Evolutionary conservation across 2,329 filamentous ascomycete genomes (phyloP).

Genomic region (Zasmidium cellare): DNA sequence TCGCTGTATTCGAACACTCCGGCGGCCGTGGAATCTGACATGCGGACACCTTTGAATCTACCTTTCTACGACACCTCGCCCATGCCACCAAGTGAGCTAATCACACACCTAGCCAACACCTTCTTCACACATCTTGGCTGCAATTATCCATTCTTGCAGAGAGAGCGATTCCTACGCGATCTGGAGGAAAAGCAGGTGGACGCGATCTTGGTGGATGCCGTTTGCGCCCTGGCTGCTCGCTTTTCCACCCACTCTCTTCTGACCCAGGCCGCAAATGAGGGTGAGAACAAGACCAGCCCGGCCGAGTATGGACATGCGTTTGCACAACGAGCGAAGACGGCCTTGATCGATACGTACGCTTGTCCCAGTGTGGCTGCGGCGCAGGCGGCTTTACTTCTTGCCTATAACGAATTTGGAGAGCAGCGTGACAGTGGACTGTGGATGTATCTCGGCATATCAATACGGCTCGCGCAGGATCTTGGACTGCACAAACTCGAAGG

Average conservation of each 20-base stretch:
- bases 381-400: slow-evolving; percentile 79
- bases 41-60: slow-evolving; percentile 44
- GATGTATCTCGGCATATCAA: slow-evolving; percentile 90
- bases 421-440: slow-evolving; percentile 86
- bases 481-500: slow-evolving; percentile 81
- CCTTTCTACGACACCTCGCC: slow-evolving; percentile 78
- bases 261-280: slow-evolving; percentile 42
- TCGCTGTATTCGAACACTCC: slow-evolving; percentile 28
- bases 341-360: slow-evolving; percentile 77
- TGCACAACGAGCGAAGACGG: slow-evolving; percentile 78
- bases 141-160: slow-evolving; percentile 79
- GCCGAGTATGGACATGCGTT: slow-evolving; percentile 76
- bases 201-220: slow-evolving; percentile 80
- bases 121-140: slow-evolving; percentile 83
- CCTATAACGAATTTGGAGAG: slow-evolving; percentile 85
- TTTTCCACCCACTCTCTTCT: slow-evolving; percentile 67
- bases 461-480: slow-evolving; percentile 77
- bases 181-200: slow-evolving; percentile 80
- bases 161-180: slow-evolving; percentile 70
- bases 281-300: slow-evolving; percentile 43
- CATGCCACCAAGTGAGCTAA: slow-evolving; percentile 70
- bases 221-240: slow-evolving; percentile 77
- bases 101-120: slow-evolving; percentile 72
- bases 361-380: slow-evolving; percentile 82
- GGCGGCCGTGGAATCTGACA: slow-evolving; percentile 37